These are phyloP conservation scores for Acmispon strigosus DNA, from an alignment of 306 rosid species.

Conservation along the genomic window DNA sequence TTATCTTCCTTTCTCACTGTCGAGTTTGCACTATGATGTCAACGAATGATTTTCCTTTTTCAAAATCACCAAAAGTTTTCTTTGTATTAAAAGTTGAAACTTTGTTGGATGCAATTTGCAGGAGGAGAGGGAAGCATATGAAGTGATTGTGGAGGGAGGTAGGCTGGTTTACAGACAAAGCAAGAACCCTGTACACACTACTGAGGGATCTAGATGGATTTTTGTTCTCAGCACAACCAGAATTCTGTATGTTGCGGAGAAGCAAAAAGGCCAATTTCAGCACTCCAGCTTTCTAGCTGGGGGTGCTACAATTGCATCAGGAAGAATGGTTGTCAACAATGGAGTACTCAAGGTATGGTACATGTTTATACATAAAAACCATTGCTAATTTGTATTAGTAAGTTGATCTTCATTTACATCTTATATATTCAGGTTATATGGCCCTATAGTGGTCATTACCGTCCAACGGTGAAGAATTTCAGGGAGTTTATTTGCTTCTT, in stretches of 20 bases:
- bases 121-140: slow-evolving; percentile 74
- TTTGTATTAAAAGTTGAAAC: background rate
- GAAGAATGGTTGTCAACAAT: slow-evolving; percentile 55
- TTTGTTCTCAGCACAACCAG: slow-evolving; percentile 69
- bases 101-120: slow-evolving; percentile 25
- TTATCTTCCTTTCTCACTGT: too few relatives aligned
- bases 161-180: slow-evolving; percentile 59
- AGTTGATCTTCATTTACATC: slow-evolving; percentile 5
- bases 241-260: slow-evolving; percentile 55
- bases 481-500: slow-evolving; percentile 58
- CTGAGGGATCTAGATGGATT: slow-evolving; percentile 68
- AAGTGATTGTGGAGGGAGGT: slow-evolving; percentile 53
- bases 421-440: slow-evolving; percentile 69
- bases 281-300: slow-evolving; percentile 90
- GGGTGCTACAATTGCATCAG: slow-evolving; percentile 75
- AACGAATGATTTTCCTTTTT: background rate
- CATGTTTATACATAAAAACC: background rate
- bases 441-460: slow-evolving; percentile 88
- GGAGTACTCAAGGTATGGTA: slow-evolving; percentile 61
- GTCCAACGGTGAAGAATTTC: slow-evolving; percentile 63
- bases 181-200: slow-evolving; percentile 37
- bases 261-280: slow-evolving; percentile 71
- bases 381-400: background rate
- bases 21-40: too few relatives aligned
- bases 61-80: slow-evolving; percentile 1